These are phyloP conservation scores for Silene uniflora DNA, from an alignment of 148 eudicot species.

Conservation along the genomic window DNA sequence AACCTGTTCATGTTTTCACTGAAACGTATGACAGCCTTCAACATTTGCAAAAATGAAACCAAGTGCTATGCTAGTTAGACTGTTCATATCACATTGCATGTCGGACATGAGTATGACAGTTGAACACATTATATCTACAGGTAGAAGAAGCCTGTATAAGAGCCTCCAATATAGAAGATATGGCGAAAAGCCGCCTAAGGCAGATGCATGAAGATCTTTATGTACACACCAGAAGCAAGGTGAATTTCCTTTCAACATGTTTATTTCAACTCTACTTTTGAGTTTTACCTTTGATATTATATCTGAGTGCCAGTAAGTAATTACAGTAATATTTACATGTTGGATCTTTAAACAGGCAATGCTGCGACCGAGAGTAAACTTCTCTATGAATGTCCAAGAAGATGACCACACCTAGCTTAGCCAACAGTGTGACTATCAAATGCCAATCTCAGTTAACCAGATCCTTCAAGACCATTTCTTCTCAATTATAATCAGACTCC, in stretches of 20 bases:
- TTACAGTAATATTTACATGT: too few relatives aligned
- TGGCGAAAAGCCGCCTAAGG: constrained; percentile 30
- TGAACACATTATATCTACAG: constrained; percentile 23
- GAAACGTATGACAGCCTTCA: background rate
- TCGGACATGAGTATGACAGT: background rate
- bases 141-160: constrained; percentile 40
- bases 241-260: constrained; percentile 15
- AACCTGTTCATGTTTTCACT: background rate
- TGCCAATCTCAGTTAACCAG: background rate
- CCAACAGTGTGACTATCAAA: background rate
- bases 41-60: too few relatives aligned
- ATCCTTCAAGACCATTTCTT: background rate
- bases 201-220: constrained; percentile 55
- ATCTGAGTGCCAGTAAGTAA: too few relatives aligned
- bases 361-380: constrained; percentile 53
- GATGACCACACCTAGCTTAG: background rate
- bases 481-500: too few relatives aligned
- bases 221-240: constrained; percentile 55
- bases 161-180: constrained; percentile 40
- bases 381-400: constrained; percentile 34
- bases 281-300: too few relatives aligned
- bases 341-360: constrained; percentile 32
- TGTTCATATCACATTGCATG: too few relatives aligned
- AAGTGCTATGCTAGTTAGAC: too few relatives aligned
- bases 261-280: background rate